Evolutionary conservation across 176 grass and related monocot genomes (phyloP).

Genomic region (Oryza officinalis): DNA sequence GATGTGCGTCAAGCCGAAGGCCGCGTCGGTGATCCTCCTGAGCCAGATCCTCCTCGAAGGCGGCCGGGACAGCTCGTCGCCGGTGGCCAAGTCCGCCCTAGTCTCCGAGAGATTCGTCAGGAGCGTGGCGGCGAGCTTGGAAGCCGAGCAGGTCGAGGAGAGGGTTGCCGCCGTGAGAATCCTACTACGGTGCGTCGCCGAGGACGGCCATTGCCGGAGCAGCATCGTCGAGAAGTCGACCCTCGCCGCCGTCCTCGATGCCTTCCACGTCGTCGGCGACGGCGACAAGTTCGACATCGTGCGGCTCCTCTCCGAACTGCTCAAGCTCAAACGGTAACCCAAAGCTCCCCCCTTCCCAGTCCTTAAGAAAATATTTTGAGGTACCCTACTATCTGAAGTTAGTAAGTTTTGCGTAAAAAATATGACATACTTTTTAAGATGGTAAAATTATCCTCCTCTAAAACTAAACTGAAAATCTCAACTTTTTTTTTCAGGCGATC

Average conservation of each 20-base stretch:
- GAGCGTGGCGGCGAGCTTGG: conserved; percentile 42
- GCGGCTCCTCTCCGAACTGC: conserved; percentile 53
- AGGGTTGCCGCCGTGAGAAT: conserved; percentile 50
- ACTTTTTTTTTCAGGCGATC: conserved; percentile 36
- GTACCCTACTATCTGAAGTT: no score
- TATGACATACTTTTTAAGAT: no score
- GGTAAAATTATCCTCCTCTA: no score
- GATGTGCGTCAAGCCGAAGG: conserved; percentile 63
- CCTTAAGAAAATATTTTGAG: no score
- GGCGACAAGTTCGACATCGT: conserved; percentile 58
- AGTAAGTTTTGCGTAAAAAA: no score
- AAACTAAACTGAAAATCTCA: neutral
- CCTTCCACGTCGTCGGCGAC: conserved; percentile 51
- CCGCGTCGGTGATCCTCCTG: conserved; percentile 59
- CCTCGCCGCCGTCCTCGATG: conserved; percentile 44
- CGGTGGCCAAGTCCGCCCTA: conserved; percentile 34
- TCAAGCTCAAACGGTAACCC: conserved; percentile 58
- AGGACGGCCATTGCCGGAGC: conserved; percentile 61
- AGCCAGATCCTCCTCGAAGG: conserved; percentile 46
- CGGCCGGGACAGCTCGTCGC: conserved; percentile 16
- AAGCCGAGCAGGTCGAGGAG: conserved; percentile 45
- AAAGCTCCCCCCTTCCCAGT: neutral
- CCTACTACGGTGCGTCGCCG: conserved; percentile 47
- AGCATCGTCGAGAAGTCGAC: conserved; percentile 48
- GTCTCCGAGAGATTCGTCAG: conserved; percentile 52